phyloP scores from a whole-genome alignment of 345 rosid genomes.

The Eucalyptus regnans region DNA sequence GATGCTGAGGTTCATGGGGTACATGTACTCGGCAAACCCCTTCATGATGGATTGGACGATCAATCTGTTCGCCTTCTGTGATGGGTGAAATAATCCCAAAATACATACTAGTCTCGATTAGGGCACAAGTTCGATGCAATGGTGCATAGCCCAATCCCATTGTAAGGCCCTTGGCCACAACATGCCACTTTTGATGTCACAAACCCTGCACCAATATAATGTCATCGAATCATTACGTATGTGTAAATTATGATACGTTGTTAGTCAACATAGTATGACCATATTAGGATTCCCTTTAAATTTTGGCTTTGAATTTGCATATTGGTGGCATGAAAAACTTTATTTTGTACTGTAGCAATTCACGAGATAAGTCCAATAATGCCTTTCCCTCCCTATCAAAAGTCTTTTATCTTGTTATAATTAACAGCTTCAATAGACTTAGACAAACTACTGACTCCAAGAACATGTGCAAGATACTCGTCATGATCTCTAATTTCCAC shows the following conservation, averaged over 20 bases:
- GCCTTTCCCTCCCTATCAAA: not conserved
- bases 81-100: constrained; percentile 80
- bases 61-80: constrained; percentile 53
- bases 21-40: constrained; percentile 43
- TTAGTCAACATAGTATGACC: not conserved
- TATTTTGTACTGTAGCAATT: not conserved
- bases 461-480: not conserved
- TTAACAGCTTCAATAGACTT: not conserved
- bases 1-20: constrained; percentile 65
- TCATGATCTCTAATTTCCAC: too few relatives aligned
- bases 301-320: not conserved
- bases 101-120: constrained; percentile 37
- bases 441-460: not conserved
- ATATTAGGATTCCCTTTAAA: not conserved
- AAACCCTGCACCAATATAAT: constrained; percentile 25
- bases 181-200: constrained; percentile 63
- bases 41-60: constrained; percentile 32
- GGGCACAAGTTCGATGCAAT: constrained; percentile 51
- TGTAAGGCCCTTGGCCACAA: constrained; percentile 67
- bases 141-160: constrained; percentile 73
- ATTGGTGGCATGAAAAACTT: not conserved
- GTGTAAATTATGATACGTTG: not conserved
- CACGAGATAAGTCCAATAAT: not conserved
- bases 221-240: not conserved
- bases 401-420: not conserved